A percentile compares a stretch with the other conserved stretches of the same genome.
Conservation (phyloP, 1,284 basidiomycete species). For the Cryptococcus floricola region DNA sequence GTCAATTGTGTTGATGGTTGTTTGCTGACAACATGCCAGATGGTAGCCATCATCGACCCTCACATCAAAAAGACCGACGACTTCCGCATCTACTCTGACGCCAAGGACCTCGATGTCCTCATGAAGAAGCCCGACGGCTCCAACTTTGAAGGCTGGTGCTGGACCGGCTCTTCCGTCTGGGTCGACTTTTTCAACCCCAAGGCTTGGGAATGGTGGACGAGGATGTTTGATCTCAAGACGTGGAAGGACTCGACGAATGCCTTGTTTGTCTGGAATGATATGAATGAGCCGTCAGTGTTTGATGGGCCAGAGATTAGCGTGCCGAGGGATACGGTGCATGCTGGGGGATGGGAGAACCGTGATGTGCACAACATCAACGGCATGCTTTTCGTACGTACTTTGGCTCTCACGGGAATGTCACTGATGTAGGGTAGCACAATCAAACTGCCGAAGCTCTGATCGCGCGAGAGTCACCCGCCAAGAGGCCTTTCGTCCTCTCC, state of each 20-base stretch:
- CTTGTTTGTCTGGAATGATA: constrained; percentile 96
- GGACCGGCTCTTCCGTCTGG: constrained; percentile 93
- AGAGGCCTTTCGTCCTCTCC: constrained; percentile 90
- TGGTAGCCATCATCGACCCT: constrained; percentile 96
- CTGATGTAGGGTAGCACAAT: constrained; percentile 61
- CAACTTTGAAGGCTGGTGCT: constrained; percentile 98
- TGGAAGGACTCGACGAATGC: constrained; percentile 61
- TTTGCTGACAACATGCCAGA: constrained; percentile 54
- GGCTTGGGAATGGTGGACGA: constrained; percentile 87
- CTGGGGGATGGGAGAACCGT: constrained; percentile 90
- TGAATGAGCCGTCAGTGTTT: constrained; percentile 99
- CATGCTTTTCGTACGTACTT: constrained; percentile 49
- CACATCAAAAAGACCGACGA: constrained; percentile 80
- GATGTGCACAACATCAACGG: constrained; percentile 62
- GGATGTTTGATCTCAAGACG: constrained; percentile 66
- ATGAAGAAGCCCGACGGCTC: constrained; percentile 75
- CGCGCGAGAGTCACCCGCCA: constrained; percentile 67
- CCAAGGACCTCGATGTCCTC: constrained; percentile 72
- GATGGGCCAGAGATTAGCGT: constrained; percentile 98
- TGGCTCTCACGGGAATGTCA: background rate
- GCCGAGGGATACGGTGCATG: constrained; percentile 89
- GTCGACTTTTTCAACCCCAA: constrained; percentile 93
- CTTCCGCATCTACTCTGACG: constrained; percentile 83
- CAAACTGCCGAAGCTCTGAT: constrained; percentile 78
- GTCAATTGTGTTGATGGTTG: no score